Evolutionary conservation across 768 basidiomycete species (phyloP).

Genomic region (Xanthoconium stramineum): DNA sequence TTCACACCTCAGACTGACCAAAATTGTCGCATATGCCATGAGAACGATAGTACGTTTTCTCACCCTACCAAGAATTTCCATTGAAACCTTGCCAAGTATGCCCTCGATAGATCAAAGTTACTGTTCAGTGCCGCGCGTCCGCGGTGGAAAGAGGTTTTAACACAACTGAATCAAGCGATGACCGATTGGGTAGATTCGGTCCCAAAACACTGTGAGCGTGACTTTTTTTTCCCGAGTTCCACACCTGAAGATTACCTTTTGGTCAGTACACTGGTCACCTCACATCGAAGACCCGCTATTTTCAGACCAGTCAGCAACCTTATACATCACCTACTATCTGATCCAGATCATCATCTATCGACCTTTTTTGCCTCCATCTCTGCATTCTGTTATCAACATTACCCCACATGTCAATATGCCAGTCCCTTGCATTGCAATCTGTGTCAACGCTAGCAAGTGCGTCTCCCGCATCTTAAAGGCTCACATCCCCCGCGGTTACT

Average conservation of each 20-base stretch:
- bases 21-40: constrained; percentile 66
- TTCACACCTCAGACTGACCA: constrained; percentile 59
- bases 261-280: constrained; percentile 58
- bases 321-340: constrained; percentile 60
- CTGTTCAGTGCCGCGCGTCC: constrained; percentile 49
- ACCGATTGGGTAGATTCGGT: constrained; percentile 70
- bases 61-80: background rate
- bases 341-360: constrained; percentile 67
- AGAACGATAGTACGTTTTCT: constrained; percentile 57
- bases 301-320: constrained; percentile 53
- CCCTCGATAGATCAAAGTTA: constrained; percentile 62
- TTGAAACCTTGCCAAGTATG: constrained; percentile 44
- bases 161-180: constrained; percentile 65
- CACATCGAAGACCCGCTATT: constrained; percentile 45
- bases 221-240: background rate
- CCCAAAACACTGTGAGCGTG: constrained; percentile 59
- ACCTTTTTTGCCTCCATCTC: constrained; percentile 54
- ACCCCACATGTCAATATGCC: constrained; percentile 31
- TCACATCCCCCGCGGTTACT: constrained; percentile 44
- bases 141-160: constrained; percentile 57
- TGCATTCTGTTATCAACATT: constrained; percentile 22
- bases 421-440: constrained; percentile 55
- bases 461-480: constrained; percentile 57
- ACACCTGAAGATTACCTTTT: background rate
- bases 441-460: constrained; percentile 58